Conservation (phyloP, 2,329 filamentous ascomycete species). For the Colletotrichum karsti region DNA sequence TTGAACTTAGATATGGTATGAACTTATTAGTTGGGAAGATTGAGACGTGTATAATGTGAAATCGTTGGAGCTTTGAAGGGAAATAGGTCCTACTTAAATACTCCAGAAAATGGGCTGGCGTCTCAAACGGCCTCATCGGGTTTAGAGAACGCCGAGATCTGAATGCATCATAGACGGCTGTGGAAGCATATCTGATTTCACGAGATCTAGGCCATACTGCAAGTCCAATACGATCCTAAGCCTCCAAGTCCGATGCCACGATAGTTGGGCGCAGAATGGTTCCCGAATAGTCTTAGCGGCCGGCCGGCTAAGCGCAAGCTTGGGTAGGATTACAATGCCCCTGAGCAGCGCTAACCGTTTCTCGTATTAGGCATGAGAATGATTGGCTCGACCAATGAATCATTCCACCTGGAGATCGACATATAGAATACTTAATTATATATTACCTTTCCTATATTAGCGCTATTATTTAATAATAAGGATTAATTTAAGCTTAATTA, state of each 20-base stretch:
- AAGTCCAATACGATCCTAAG: neutral
- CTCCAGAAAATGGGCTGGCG: neutral
- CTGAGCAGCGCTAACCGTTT: neutral
- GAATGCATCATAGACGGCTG: neutral
- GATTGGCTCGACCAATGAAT: too few relatives aligned
- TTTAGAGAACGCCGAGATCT: too few relatives aligned
- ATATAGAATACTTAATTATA: too few relatives aligned
- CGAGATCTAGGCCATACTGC: neutral
- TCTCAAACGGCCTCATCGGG: too few relatives aligned
- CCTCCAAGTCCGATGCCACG: neutral
- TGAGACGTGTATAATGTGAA: too few relatives aligned
- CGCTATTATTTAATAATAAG: too few relatives aligned
- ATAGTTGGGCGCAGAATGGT: conserved; percentile 25
- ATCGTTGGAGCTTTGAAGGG: neutral
- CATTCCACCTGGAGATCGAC: too few relatives aligned
- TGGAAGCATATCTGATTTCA: neutral
- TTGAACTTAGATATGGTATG: neutral
- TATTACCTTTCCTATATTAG: too few relatives aligned
- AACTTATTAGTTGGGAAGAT: neutral
- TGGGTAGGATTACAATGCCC: accelerated
- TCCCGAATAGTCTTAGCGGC: neutral
- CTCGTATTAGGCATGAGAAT: too few relatives aligned
- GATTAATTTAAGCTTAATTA: too few relatives aligned
- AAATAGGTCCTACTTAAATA: neutral
- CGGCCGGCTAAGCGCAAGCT: neutral